Evolutionary conservation across 768 basidiomycete species (phyloP), one percentile per base, ranked within the genome.

Genomic region (Postia placenta): DNA sequence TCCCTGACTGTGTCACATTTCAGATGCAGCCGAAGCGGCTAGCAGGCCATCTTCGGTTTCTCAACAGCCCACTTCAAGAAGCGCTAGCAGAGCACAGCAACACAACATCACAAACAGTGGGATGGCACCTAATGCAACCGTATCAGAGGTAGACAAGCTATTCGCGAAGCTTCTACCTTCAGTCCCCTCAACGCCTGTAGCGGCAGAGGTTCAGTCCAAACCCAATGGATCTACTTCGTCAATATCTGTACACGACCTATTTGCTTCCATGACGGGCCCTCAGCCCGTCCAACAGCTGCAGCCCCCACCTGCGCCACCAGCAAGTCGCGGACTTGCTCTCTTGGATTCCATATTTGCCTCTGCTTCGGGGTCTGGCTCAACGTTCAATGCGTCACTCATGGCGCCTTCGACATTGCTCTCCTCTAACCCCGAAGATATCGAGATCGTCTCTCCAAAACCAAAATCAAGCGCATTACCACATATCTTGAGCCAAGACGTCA

Each of bases 301-400:
- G 11, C 40, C 56, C 17, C 15, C 58, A 35, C 65, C 69, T 47
- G 44, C 43, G 49, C 46, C 53, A 28, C 50, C 62, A 36, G 62
- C 67, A 20, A 59, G 65, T 33, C 75, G 76, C n/a, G 83, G 86
- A 5, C 69, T 76, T 42, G 69, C 76, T 15, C 70, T 90, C 26
- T 68, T 90, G 14, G 72, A 85, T 54, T 74, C 78, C 11, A 85
- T 90, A 36, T 89, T 90, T 60, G 87, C 87, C 2, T 89, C 86
- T 4, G 87, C 80, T 14, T 55, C 59, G 27, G 59, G 53, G 37
- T 54, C 68, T 49, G 46, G 64, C 30, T 38, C 45, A 49, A 48
- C 49, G 20, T 41, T 42, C 20, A 45, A 42, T 35, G 52, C 28
- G 45, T 42, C 22, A 4, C 41, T 27, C 20, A 25, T 44, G 17